Evolutionary conservation across 768 basidiomycete species (phyloP), one percentile per base, ranked within the genome.

Genomic region (Trichaptum fuscoviolaceum): DNA sequence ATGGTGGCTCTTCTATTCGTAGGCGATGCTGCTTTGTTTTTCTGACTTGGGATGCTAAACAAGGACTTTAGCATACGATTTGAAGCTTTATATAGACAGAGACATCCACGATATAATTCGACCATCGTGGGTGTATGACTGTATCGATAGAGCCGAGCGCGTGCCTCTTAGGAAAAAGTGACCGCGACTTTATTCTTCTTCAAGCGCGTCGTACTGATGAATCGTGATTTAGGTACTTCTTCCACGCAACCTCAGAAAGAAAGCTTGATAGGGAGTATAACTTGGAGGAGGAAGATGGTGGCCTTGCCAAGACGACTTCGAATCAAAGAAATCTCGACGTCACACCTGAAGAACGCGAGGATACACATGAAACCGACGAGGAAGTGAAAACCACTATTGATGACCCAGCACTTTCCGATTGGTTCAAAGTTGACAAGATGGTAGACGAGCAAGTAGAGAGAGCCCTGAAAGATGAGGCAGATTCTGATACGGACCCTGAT

Each of bases 111-210:
- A 93, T 69, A 86, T 96, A 63, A 78, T 96, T 67, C 87, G 84
- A 65, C 93, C 96, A 0, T 77, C 83, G 30, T 99, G 95, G 95
- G 80, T 99, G 64, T 73, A 81, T 42, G 92, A 95, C 72, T 95
- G 89, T 25, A 81, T 96, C n/a, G 79, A 82, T 6, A 77, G 79
- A 30, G 83, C 82, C 12, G 78, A 84, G 66, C 78, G 81, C 23
- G 76, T 86, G 27, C 88, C 92, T 0, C 77, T 95, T 67, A 81
- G 75, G 52, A 88, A 89, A 76, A 89, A 85, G 94, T 95, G 71
- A 62, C 72, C 52, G 26, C 65, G 7, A 67, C 35, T 12, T 36
- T 1, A 8, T 2, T 23, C 62, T 25, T 63, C 65, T 34, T 63
- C 18, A 30, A 20, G 23, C 24, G 12, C 23, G 25, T 64, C 9